Evolutionary conservation across 1,284 basidiomycete species (phyloP).

Genomic region (Apiotrichum sp.): DNA sequence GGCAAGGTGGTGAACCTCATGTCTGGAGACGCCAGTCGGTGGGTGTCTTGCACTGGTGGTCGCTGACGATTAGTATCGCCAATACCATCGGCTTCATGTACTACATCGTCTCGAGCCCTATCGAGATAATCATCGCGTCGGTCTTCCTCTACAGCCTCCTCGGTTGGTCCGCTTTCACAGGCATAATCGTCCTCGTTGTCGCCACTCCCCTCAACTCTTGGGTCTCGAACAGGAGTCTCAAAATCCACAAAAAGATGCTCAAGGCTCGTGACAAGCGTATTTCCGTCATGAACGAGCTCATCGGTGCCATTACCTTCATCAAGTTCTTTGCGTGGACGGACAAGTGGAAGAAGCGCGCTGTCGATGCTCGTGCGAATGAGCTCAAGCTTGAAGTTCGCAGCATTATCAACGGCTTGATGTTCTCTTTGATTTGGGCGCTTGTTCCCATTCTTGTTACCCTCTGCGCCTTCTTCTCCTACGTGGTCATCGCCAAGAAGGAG

Average conservation of each 20-base stretch:
- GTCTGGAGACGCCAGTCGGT: slow-evolving; percentile 39
- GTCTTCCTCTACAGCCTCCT: slow-evolving; percentile 75
- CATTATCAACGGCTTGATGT: neutral
- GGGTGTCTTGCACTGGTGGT: neutral
- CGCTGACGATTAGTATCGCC: slow-evolving; percentile 20
- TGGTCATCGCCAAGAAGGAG: slow-evolving; percentile 43
- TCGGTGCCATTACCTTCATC: slow-evolving; percentile 53
- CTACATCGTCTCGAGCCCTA: slow-evolving; percentile 61
- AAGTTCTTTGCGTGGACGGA: slow-evolving; percentile 47
- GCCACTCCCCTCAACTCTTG: slow-evolving; percentile 57
- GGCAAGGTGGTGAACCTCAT: slow-evolving; percentile 52
- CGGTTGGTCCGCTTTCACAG: slow-evolving; percentile 76
- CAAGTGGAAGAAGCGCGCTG: slow-evolving; percentile 43
- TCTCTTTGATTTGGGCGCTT: slow-evolving; percentile 23
- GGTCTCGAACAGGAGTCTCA: slow-evolving; percentile 54
- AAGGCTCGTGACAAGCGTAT: slow-evolving; percentile 77
- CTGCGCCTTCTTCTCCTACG: slow-evolving; percentile 46
- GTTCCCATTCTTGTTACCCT: slow-evolving; percentile 45
- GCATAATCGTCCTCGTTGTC: slow-evolving; percentile 67
- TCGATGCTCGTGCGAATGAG: slow-evolving; percentile 38
- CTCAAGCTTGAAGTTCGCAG: slow-evolving; percentile 25
- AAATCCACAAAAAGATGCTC: slow-evolving; percentile 66
- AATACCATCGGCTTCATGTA: slow-evolving; percentile 35
- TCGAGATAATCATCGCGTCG: slow-evolving; percentile 71
- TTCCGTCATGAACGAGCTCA: slow-evolving; percentile 76